A percentile compares a stretch with the other conserved stretches of the same genome.
These are phyloP conservation scores for Lactifluus pinguis DNA, from an alignment of 768 basidiomycete genomes.

Conservation along the genomic window DNA sequence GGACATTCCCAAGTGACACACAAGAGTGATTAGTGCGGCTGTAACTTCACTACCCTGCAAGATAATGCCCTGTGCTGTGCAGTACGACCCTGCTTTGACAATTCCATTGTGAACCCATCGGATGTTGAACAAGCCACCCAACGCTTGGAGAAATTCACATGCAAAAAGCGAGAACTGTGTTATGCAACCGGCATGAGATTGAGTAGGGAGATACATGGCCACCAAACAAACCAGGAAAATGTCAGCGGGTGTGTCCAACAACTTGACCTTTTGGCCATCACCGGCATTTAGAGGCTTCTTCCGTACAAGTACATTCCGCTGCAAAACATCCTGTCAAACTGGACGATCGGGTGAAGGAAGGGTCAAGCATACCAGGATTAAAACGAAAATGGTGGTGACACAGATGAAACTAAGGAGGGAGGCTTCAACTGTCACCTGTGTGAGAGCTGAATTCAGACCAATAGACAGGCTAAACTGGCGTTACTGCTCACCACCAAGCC, in stretches of 20 bases:
- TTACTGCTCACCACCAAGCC: constrained; percentile 27
- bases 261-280: neutral
- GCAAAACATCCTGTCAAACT: neutral
- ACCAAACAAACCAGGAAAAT: constrained; percentile 30
- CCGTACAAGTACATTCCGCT: neutral
- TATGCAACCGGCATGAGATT: no score
- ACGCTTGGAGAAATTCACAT: constrained; percentile 31
- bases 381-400: neutral
- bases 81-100: constrained; percentile 29
- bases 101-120: constrained; percentile 30
- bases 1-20: constrained; percentile 16
- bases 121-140: constrained; percentile 32
- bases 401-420: constrained; percentile 15
- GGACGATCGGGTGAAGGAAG: neutral
- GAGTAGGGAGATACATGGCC: no score
- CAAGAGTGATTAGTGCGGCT: constrained; percentile 35
- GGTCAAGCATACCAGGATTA: constrained; percentile 8
- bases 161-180: constrained; percentile 20
- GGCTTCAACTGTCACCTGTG: constrained; percentile 29
- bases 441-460: neutral
- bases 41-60: constrained; percentile 36
- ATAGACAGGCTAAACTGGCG: neutral
- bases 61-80: constrained; percentile 32
- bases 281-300: no score
- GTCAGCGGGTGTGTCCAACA: constrained; percentile 32